Conservation (phyloP, 1,284 basidiomycete species). For the Trichosporon sp. region DNA sequence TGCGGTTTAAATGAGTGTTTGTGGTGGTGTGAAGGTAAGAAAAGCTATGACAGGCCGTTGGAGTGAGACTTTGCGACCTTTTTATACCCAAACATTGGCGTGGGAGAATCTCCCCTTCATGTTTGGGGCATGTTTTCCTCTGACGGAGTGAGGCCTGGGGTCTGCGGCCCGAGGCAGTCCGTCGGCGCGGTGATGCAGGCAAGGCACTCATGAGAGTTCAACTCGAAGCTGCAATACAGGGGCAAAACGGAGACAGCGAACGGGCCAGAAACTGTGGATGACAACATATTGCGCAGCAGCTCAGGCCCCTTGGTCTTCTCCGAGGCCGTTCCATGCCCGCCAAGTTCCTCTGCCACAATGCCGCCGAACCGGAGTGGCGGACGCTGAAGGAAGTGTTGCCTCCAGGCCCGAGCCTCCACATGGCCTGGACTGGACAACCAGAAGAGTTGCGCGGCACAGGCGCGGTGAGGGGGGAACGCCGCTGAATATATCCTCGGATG, state of each 20-base stretch:
- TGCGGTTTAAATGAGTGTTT: conserved; percentile 10
- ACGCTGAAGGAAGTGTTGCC: neutral
- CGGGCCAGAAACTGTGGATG: conserved; percentile 1
- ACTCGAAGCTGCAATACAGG: neutral
- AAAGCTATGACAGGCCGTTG: too few species aligned
- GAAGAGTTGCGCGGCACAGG: neutral
- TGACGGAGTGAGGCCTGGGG: neutral
- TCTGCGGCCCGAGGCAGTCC: neutral
- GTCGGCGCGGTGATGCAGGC: neutral
- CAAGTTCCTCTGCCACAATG: neutral
- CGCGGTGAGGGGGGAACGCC: neutral
- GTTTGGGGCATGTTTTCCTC: neutral
- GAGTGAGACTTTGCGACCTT: neutral
- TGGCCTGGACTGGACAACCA: neutral
- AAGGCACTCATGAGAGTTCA: conserved; percentile 13
- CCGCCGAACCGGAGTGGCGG: neutral
- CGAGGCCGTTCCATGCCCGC: neutral
- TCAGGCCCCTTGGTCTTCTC: neutral
- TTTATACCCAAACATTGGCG: neutral
- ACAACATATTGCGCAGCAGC: conserved; percentile 10
- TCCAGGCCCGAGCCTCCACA: neutral
- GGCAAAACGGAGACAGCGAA: neutral
- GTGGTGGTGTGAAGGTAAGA: neutral
- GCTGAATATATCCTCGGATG: neutral
- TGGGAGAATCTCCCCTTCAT: neutral